phyloP scores from a whole-genome alignment of 148 eudicot genomes.

The Pharnaceum exiguum region DNA sequence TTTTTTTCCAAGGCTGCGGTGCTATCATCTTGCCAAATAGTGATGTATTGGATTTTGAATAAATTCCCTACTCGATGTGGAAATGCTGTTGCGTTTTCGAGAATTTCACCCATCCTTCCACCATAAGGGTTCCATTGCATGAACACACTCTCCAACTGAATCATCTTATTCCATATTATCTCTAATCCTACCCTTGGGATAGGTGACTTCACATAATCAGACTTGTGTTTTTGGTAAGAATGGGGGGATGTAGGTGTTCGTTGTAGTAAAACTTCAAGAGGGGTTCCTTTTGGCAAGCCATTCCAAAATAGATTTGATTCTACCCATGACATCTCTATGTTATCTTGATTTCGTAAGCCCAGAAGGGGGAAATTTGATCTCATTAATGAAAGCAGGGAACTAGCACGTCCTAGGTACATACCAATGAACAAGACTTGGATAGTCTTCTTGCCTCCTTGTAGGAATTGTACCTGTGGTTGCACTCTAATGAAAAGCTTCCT shows the following conservation, averaged over 20 bases:
- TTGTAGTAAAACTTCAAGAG: constrained; percentile 16
- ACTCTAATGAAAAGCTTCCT: constrained; percentile 22
- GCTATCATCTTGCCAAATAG: constrained; percentile 25
- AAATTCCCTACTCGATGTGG: constrained; percentile 38
- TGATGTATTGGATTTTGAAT: constrained; percentile 25
- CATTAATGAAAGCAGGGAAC: not conserved
- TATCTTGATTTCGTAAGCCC: constrained; percentile 10
- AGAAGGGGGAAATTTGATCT: constrained; percentile 9
- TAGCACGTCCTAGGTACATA: constrained; percentile 14
- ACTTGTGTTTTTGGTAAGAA: constrained; percentile 19
- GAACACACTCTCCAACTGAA: constrained; percentile 11
- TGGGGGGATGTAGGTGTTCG: constrained; percentile 13
- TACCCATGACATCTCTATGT: constrained; percentile 13
- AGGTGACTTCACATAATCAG: constrained; percentile 26
- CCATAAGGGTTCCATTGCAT: constrained; percentile 39
- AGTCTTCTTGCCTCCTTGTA: constrained; percentile 7
- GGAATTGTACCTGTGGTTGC: constrained; percentile 13
- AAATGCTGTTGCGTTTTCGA: constrained; percentile 22
- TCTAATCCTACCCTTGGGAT: constrained; percentile 24
- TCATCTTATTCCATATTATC: constrained; percentile 30
- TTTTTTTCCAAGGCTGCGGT: not conserved
- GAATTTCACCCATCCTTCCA: constrained; percentile 34
- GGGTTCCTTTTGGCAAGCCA: not conserved
- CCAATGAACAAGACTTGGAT: constrained; percentile 26
- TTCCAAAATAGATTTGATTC: constrained; percentile 19